A percentile compares a stretch with the other conserved stretches of the same genome.
phyloP scores from a whole-genome alignment of 78 protist species.

The Isochrysis galbana region DNA sequence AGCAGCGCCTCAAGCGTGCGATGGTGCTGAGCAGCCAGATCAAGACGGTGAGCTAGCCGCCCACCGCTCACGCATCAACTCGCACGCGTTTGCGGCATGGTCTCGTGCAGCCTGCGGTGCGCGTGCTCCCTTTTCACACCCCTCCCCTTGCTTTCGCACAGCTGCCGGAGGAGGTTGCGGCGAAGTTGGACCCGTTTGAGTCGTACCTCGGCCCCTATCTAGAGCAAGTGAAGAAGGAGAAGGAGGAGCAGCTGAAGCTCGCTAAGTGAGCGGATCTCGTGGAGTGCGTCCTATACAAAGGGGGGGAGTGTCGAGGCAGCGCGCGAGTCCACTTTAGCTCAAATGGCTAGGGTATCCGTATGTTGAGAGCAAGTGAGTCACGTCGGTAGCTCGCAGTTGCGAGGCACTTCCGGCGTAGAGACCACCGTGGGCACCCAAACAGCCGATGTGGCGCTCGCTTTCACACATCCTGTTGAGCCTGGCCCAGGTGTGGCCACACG shows the following conservation, averaged over 20 bases:
- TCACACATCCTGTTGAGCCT: no score
- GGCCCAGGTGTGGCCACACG: no score
- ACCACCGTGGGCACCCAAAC: no score
- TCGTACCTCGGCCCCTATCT: slow-evolving; percentile 5
- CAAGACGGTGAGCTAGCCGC: not conserved
- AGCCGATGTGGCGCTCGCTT: no score
- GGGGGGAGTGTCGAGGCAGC: no score
- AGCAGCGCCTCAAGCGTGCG: slow-evolving; percentile 27
- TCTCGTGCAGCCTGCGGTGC: not conserved
- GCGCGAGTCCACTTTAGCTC: no score
- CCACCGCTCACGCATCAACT: not conserved
- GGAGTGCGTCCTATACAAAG: no score
- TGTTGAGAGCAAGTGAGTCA: no score
- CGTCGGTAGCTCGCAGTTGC: no score
- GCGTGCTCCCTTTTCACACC: not conserved
- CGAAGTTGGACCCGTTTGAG: not conserved
- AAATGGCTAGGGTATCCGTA: no score
- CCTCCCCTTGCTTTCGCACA: not conserved
- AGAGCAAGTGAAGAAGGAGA: not conserved
- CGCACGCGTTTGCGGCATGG: not conserved
- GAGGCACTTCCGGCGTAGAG: no score
- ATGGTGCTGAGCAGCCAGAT: not conserved
- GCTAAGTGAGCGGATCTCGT: not conserved
- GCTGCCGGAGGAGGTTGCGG: not conserved
- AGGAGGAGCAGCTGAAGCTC: not conserved